These are phyloP conservation scores for Stropharia rugosoannulata DNA, from an alignment of 768 basidiomycete species.

Conservation along the genomic window DNA sequence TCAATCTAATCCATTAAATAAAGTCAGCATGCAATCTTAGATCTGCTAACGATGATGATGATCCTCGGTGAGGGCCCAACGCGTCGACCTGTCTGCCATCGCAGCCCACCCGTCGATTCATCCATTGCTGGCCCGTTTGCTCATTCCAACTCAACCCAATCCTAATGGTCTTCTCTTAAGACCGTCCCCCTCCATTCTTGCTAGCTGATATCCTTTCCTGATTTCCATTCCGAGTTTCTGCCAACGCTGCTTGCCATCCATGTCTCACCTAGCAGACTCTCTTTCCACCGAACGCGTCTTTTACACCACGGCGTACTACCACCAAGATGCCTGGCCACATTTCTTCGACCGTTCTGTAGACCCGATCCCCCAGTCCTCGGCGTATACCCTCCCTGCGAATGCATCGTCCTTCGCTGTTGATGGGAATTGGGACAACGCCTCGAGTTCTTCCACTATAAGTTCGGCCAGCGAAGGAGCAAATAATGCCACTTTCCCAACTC, in stretches of 20 bases:
- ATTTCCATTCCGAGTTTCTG: conserved; percentile 15
- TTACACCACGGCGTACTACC: conserved; percentile 12
- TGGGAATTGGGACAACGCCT: conserved; percentile 9
- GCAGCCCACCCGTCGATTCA: conserved; percentile 23
- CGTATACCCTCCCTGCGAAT: conserved; percentile 4
- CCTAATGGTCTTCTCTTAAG: conserved; percentile 20
- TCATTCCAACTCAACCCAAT: conserved; percentile 18
- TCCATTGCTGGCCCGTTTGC: conserved; percentile 20
- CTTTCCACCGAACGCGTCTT: conserved; percentile 9
- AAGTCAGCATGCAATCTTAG: conserved; percentile 20
- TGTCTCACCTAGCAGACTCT: conserved; percentile 16
- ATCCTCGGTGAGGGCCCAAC: conserved; percentile 33
- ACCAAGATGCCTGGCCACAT: conserved; percentile 10
- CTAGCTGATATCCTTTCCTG: conserved; percentile 18
- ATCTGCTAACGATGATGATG: conserved; percentile 23
- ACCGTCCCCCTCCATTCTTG: conserved; percentile 12
- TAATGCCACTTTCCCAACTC: neutral
- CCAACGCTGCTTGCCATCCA: conserved; percentile 4
- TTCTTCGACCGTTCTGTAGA: conserved; percentile 12
- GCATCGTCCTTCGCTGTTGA: conserved; percentile 8
- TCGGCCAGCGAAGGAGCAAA: neutral
- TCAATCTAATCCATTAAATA: conserved; percentile 11
- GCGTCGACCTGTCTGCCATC: conserved; percentile 20
- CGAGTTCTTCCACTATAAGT: neutral
- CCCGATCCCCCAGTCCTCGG: conserved; percentile 2